phyloP scores from a whole-genome alignment of 1,139 yeast species.

The Geotrichum carabidarum region DNA sequence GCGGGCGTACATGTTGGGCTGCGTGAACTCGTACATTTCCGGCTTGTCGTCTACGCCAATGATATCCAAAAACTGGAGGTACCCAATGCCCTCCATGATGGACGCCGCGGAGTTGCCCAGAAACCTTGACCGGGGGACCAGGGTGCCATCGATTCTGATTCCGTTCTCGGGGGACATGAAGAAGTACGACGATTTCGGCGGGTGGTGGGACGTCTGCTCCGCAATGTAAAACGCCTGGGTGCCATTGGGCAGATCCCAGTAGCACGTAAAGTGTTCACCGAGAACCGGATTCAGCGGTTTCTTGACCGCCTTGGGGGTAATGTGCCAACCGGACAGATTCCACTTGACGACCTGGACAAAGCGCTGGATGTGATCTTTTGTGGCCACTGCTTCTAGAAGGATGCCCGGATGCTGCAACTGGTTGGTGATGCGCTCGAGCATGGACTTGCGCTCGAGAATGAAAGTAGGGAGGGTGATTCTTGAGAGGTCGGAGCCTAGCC shows the following conservation, averaged over 20 bases:
- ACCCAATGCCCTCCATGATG: constrained; percentile 88
- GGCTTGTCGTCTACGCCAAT: constrained; percentile 42
- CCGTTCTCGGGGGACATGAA: constrained; percentile 75
- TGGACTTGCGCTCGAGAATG: constrained; percentile 86
- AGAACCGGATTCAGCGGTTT: constrained; percentile 92
- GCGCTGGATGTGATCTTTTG: constrained; percentile 55
- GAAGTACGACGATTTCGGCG: constrained; percentile 95
- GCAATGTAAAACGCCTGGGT: constrained; percentile 74
- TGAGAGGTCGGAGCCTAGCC: constrained; percentile 88
- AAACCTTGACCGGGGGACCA: constrained; percentile 81
- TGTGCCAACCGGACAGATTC: constrained; percentile 96
- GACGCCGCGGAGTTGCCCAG: constrained; percentile 96
- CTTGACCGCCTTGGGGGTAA: constrained; percentile 96
- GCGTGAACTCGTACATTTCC: constrained; percentile 72
- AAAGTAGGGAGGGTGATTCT: constrained; percentile 92
- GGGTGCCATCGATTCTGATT: constrained; percentile 83
- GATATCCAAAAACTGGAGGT: constrained; percentile 63
- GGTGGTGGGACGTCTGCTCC: constrained; percentile 96
- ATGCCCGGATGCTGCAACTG: constrained; percentile 78
- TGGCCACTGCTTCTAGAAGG: constrained; percentile 59
- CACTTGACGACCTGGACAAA: constrained; percentile 72
- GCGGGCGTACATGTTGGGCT: constrained; percentile 94
- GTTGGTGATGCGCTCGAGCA: constrained; percentile 93
- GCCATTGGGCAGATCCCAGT: constrained; percentile 79
- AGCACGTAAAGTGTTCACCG: constrained; percentile 85